Base-by-base conservation (phyloP, 441 rosid genomes). In the Lepidium campestre region DNA sequence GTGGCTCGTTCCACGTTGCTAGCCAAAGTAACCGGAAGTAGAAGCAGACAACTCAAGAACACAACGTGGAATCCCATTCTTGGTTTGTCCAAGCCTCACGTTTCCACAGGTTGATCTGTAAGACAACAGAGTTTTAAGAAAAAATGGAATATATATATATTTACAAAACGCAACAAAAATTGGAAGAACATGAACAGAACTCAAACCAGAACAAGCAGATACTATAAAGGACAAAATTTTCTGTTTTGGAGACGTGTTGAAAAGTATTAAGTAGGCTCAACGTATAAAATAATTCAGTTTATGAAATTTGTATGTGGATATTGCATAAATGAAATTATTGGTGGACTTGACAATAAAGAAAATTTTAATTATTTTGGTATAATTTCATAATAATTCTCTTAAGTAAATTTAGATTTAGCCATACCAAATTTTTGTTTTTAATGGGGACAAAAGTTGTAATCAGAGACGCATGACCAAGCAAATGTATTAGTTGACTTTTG, bases 31-130 rank as follows among this genome's bases (percentile, higher is more conserved):
- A 49, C 18, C 31, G 29, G 69, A 62, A 68, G 78, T 27, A 67
- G 71, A 70, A 87, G 79, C 37, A 86, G 53, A 31, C 57, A 78
- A 59, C 71, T 75, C 73, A 83, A 60, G 48, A 84, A 32, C 53
- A 80, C 12, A 58, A 81, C 61, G 70, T 39, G 23, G 77, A 77
- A 67, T 18, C 81, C 81, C 93, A 90, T 87, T 73, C 27, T 34
- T 32, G 15, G 34, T 23, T 61, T 47, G 49, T 25, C 22, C 34
- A 60, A 46, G 64, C 46, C 36, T 67, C 68, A 60, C 34, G 57
- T 35, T 63, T 27, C 17, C 12, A 44, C 5, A 7, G 13, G 39
- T 45, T 45, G 58, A 58, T 36, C 62, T 62, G 7, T 37, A 19
- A 42, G 35, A 27, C 48, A 44, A 42, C 12, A 50, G 3, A 25